These are phyloP conservation scores for Onygenales sp. DNA, from an alignment of 2,329 filamentous ascomycete species.

Conservation along the genomic window DNA sequence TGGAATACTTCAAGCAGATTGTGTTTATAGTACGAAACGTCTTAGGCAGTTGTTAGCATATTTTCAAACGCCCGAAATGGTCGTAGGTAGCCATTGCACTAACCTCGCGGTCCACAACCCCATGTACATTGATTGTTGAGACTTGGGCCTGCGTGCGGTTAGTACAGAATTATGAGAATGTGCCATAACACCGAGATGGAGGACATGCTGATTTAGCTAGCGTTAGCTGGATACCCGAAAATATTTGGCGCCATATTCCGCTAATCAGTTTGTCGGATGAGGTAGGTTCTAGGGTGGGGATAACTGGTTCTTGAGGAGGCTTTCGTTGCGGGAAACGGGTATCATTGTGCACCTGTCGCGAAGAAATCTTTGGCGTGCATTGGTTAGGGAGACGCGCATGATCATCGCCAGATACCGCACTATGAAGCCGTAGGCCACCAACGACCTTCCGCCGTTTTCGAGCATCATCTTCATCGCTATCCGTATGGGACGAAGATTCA, in stretches of 20 bases:
- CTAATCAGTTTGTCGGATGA: slow-evolving; percentile 40
- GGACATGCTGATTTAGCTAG: slow-evolving; percentile 11
- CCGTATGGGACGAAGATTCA: slow-evolving; percentile 2
- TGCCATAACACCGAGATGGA: background rate
- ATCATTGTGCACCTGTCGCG: slow-evolving; percentile 18
- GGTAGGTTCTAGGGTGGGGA: slow-evolving; percentile 36
- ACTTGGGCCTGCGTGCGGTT: background rate
- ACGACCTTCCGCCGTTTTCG: slow-evolving; percentile 22
- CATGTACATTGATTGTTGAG: background rate
- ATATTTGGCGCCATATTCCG: slow-evolving; percentile 43
- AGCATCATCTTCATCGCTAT: slow-evolving; percentile 2
- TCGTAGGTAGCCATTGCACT: background rate
- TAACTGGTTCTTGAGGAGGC: slow-evolving; percentile 18
- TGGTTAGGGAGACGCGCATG: background rate
- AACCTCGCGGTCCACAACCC: slow-evolving; percentile 3
- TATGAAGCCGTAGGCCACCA: slow-evolving; percentile 21
- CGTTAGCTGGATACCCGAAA: slow-evolving; percentile 17
- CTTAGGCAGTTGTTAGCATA: slow-evolving; percentile 3
- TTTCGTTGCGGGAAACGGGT: slow-evolving; percentile 18
- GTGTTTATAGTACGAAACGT: slow-evolving; percentile 16
- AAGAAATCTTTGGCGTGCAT: slow-evolving; percentile 4
- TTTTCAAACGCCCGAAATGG: background rate
- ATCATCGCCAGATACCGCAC: background rate
- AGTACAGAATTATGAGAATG: background rate
- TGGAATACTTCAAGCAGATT: slow-evolving; percentile 21